Percentiles rank a stretch among this genome's conserved stretches.
Evolutionary conservation across 2,329 filamentous ascomycete species (phyloP).

Genomic region (Coniochaeta hoffmannii): DNA sequence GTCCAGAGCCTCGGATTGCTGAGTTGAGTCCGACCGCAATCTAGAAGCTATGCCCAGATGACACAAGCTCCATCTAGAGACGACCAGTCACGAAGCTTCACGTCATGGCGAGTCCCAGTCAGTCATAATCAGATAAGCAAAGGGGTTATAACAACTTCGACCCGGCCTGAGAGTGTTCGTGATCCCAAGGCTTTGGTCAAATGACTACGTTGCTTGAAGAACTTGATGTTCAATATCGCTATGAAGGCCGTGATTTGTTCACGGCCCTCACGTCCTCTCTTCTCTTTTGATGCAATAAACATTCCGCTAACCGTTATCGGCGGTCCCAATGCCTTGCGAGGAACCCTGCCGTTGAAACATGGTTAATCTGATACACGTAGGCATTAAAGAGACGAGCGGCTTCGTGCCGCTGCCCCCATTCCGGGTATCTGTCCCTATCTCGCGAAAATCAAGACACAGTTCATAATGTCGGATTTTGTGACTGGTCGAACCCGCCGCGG

Average conservation of each 20-base stretch:
- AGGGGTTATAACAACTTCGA: conserved; percentile 4
- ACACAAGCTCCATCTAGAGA: conserved; percentile 5
- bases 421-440: not conserved
- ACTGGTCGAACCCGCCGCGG: not conserved
- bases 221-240: conserved; percentile 9
- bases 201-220: conserved; percentile 7
- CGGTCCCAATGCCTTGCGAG: not conserved
- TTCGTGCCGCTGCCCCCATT: not conserved
- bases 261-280: conserved; percentile 7
- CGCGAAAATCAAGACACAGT: not conserved
- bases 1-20: conserved; percentile 10
- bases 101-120: not conserved
- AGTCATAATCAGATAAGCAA: conserved; percentile 11
- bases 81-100: not conserved
- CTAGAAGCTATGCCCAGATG: not conserved
- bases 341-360: not conserved
- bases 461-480: not conserved
- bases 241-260: conserved; percentile 10
- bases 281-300: conserved; percentile 1
- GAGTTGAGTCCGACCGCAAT: conserved; percentile 9
- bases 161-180: conserved; percentile 5
- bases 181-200: conserved; percentile 10
- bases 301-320: not conserved
- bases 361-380: not conserved
- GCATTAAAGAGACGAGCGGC: not conserved